These are phyloP conservation scores for Cyclospora cayetanensis DNA, from an alignment of 169 alveolate genomes.

Conservation along the genomic window DNA sequence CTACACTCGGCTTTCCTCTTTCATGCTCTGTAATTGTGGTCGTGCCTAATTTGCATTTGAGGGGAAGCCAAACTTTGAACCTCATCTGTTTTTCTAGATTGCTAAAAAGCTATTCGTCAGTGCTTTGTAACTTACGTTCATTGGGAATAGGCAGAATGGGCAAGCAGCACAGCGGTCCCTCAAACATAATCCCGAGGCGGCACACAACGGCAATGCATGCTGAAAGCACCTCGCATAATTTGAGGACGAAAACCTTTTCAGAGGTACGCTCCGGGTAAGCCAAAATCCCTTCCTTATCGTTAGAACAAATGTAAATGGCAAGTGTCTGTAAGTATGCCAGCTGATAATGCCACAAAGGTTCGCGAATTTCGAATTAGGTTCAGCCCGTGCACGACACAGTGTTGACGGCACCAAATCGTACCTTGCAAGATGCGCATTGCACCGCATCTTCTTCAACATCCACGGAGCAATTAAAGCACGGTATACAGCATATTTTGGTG, in stretches of 20 bases:
- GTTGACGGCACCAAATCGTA: neutral
- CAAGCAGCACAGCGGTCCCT: conserved; percentile 23
- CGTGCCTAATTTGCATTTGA: neutral
- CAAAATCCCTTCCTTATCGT: neutral
- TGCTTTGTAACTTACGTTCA: neutral
- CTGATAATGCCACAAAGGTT: neutral
- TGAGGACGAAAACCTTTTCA: neutral
- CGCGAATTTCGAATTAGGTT: neutral
- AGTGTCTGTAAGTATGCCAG: neutral
- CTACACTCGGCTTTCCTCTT: too few species aligned
- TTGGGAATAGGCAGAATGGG: neutral
- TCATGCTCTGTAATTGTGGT: neutral
- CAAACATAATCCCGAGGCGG: conserved; percentile 6
- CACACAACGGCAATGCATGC: neutral
- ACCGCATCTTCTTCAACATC: conserved; percentile 11
- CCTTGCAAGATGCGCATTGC: conserved; percentile 6
- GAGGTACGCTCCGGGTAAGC: neutral
- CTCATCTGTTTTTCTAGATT: neutral
- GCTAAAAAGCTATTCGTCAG: neutral
- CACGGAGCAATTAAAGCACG: neutral
- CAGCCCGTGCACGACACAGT: neutral
- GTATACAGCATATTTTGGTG: neutral
- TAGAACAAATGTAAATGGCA: neutral
- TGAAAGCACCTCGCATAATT: neutral
- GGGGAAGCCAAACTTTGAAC: neutral